Conservation (phyloP, 495 filamentous ascomycete species). For the Glarea lozoyensis region DNA sequence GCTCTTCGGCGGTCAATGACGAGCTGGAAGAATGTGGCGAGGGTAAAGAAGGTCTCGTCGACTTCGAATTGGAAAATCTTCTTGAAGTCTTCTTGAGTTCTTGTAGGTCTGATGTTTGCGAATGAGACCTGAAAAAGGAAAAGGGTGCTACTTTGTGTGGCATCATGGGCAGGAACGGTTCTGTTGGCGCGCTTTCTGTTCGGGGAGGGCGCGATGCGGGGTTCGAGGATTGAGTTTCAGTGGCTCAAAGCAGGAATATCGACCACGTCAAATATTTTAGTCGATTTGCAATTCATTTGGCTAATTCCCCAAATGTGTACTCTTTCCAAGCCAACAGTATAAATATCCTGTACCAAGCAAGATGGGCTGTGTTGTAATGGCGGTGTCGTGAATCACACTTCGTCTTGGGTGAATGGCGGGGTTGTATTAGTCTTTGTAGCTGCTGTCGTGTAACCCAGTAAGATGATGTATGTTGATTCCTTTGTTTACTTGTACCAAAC, state of each 20-base stretch:
- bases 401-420: too few species aligned
- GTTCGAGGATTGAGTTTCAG: too few species aligned
- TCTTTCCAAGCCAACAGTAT: background rate
- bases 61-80: conserved; percentile 9
- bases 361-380: too few species aligned
- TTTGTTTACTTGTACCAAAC: too few species aligned
- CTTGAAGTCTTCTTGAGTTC: conserved; percentile 19
- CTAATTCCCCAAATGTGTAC: background rate
- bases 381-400: too few species aligned
- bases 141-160: conserved; percentile 44
- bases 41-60: conserved; percentile 13
- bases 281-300: too few species aligned
- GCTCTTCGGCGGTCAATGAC: conserved; percentile 14
- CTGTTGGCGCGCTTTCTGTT: background rate
- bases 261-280: too few species aligned
- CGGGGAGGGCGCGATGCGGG: background rate
- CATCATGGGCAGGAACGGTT: conserved; percentile 21
- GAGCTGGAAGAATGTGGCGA: conserved; percentile 17
- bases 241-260: too few species aligned
- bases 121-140: conserved; percentile 38
- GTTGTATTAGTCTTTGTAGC: too few species aligned
- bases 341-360: too few species aligned
- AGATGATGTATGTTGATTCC: too few species aligned
- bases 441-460: too few species aligned
- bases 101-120: conserved; percentile 22